Evolutionary conservation across 192 early-diverging fungal species (phyloP).

Genomic region (Rhizoclosmatium globosum): DNA sequence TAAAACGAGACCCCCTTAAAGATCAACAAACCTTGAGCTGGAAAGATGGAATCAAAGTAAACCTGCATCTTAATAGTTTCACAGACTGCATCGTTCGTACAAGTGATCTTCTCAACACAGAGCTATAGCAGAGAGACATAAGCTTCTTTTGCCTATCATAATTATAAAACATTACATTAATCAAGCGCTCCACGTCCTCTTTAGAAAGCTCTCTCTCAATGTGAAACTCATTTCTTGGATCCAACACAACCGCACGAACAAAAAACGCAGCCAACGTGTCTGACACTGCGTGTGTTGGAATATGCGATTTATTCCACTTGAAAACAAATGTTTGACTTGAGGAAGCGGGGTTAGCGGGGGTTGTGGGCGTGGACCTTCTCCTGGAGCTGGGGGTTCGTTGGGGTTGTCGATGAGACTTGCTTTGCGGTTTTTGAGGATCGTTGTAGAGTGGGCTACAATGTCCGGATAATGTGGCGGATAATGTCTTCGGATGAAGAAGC

Average conservation of each 20-base stretch:
- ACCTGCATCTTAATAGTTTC: constrained; percentile 69
- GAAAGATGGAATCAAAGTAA: constrained; percentile 71
- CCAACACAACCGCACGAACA: constrained; percentile 64
- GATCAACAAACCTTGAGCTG: constrained; percentile 57
- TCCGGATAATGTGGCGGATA: constrained; percentile 64
- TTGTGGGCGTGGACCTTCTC: constrained; percentile 20
- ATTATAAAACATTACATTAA: constrained; percentile 45
- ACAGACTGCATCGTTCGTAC: constrained; percentile 44
- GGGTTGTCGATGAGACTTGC: background rate
- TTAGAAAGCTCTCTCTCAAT: constrained; percentile 60
- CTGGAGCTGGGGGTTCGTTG: background rate
- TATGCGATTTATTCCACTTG: constrained; percentile 42
- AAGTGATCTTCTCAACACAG: constrained; percentile 58
- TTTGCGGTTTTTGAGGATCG: constrained; percentile 49
- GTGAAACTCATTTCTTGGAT: constrained; percentile 61
- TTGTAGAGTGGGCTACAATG: constrained; percentile 52
- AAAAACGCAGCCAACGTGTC: constrained; percentile 72
- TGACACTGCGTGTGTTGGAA: constrained; percentile 47
- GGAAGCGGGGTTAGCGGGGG: constrained; percentile 36
- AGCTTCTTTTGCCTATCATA: background rate
- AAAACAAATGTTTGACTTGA: constrained; percentile 40
- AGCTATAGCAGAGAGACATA: constrained; percentile 34
- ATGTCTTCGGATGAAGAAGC: constrained; percentile 55
- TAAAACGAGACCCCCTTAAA: background rate
- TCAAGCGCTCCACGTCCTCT: constrained; percentile 63